Percentiles rank a stretch among this genome's conserved stretches.
Evolutionary conservation across 371 early-diverging fungal species (phyloP).

Genomic region (Apophysomyces sp.): DNA sequence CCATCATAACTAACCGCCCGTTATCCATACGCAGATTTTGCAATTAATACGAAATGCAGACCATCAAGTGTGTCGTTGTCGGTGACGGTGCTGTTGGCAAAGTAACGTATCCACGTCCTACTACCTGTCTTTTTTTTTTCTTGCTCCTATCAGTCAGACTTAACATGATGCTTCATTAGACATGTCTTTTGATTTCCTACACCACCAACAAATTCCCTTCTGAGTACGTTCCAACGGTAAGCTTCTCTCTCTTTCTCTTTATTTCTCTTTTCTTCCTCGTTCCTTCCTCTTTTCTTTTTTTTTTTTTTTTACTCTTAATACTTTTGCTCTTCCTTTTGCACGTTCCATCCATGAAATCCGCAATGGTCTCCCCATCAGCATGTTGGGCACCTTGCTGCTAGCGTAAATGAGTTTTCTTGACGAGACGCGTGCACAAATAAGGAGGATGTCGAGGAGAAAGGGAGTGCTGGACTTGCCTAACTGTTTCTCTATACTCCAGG

Average conservation of each 20-base stretch:
- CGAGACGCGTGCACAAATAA: slow-evolving; percentile 1
- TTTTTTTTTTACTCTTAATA: background rate
- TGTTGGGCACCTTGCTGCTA: background rate
- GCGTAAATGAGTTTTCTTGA: background rate
- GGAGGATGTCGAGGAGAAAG: background rate
- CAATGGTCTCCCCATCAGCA: background rate
- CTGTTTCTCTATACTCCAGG: slow-evolving; percentile 39
- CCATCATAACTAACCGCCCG: background rate
- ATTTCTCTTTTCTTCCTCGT: background rate
- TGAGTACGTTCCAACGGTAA: slow-evolving; percentile 97
- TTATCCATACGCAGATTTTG: background rate
- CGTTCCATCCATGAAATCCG: background rate
- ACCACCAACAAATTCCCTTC: slow-evolving; percentile 98
- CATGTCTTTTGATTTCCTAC: slow-evolving; percentile 96
- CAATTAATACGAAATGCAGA: slow-evolving; percentile 59
- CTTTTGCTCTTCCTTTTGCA: background rate
- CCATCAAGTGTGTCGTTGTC: slow-evolving; percentile 94
- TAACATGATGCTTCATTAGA: slow-evolving; percentile 48
- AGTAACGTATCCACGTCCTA: slow-evolving; percentile 43
- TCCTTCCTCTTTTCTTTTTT: background rate
- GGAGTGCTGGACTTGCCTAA: background rate
- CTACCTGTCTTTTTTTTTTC: background rate
- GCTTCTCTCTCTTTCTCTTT: slow-evolving; percentile 9
- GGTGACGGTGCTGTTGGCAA: slow-evolving; percentile 99
- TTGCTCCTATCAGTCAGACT: background rate